Conservation (phyloP, 495 filamentous ascomycete genomes). For the Podospora pseudopauciseta region DNA sequence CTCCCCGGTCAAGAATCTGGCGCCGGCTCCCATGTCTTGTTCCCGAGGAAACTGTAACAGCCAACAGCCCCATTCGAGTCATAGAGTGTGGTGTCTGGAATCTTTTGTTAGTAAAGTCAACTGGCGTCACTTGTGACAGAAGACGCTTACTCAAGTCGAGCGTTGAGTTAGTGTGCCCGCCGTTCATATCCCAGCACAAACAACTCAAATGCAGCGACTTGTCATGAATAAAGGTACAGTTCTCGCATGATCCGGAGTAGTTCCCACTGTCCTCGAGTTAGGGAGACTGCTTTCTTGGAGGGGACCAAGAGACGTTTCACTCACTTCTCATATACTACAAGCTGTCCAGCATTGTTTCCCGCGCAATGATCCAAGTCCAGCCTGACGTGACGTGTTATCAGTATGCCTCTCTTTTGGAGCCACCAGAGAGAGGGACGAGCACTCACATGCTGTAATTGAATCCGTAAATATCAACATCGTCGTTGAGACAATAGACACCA, state of each 20-base stretch:
- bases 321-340: slow-evolving; percentile 20
- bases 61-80: slow-evolving; percentile 16
- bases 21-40: slow-evolving; percentile 16
- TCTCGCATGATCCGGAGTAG: slow-evolving; percentile 20
- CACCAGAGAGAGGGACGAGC: background rate
- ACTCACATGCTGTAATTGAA: slow-evolving; percentile 28
- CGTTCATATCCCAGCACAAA: slow-evolving; percentile 8
- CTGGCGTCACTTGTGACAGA: background rate
- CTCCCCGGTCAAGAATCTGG: background rate
- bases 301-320: background rate
- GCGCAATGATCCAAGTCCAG: slow-evolving; percentile 24
- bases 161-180: background rate
- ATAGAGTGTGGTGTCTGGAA: slow-evolving; percentile 20
- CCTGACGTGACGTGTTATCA: slow-evolving; percentile 7
- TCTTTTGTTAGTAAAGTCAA: slow-evolving; percentile 1
- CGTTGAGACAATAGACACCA: slow-evolving; percentile 20
- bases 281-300: background rate
- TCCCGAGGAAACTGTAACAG: slow-evolving; percentile 20
- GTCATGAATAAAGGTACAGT: slow-evolving; percentile 15
- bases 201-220: slow-evolving; percentile 18
- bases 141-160: slow-evolving; percentile 22
- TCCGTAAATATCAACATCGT: slow-evolving; percentile 14
- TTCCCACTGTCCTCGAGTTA: slow-evolving; percentile 9
- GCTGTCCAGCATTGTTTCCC: slow-evolving; percentile 20
- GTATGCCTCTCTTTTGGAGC: background rate